Base-by-base conservation (phyloP, 208 protist genomes). In the Zelonia costaricensis region DNA sequence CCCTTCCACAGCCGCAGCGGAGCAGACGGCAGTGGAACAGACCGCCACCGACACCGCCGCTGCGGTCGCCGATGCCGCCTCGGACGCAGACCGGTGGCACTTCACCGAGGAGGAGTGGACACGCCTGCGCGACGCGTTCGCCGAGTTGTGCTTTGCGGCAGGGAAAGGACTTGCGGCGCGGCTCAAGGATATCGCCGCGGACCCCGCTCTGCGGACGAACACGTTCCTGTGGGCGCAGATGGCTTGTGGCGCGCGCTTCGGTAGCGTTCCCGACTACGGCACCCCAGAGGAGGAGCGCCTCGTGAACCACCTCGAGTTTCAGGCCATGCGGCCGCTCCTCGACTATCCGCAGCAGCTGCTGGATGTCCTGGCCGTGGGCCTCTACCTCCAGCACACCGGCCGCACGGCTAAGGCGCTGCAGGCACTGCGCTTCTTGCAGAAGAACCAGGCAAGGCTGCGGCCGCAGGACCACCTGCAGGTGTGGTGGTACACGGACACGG, bases 211-310 rank as follows among this genome's bases (percentile, higher is more conserved):
- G 45, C 71, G 68, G 6, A 46, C 51, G 16, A 91, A 91, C 55
- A 88, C 73, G 4, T 91, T 91, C 57, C 56, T 91, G 10, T 79
- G 81, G 60, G 58, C 63, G 12, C 82, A 88, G 49, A 28, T 88
- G 55, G 74, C 71, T 25, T 59, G 69, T 15, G 76, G 74, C 10
- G 40, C 76, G 16, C 65, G 61, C 20, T 63, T 81, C 18, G 51
- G 62, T 12, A 69, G 60, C 30, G 20, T 76, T 54, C 48, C 68
- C n/a, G 53, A 43, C 1, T 57, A 28, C 8, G 71, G 55, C 25
- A 70, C 66, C 28, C 31, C 45, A 28, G 58, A 59, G 25, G 30
- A 48, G 27, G 33, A 28, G 16, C 64, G 60, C 8, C 64, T 90
- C 3, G 48, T 79, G 28, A 35, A 20, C 2, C 30, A 90, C 62